Evolutionary conservation across 2,329 filamentous ascomycete species (phyloP).

Genomic region (Exophiala xenobiotica): DNA sequence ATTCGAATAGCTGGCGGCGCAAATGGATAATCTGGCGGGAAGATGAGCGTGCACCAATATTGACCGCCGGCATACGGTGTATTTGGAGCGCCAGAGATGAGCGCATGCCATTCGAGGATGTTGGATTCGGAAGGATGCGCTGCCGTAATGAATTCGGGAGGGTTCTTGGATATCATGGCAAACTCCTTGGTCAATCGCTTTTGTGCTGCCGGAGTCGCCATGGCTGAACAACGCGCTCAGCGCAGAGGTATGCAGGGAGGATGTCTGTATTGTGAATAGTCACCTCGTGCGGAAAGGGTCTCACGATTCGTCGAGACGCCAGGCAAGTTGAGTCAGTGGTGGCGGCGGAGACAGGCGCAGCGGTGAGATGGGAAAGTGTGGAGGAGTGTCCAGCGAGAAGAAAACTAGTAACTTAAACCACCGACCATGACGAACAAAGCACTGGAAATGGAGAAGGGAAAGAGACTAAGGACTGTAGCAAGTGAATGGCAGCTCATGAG

Average conservation of each 20-base stretch:
- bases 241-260: constrained; percentile 7
- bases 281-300: too few relatives aligned
- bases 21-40: constrained; percentile 95
- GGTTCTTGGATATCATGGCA: constrained; percentile 67
- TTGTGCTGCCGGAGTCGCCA: constrained; percentile 71
- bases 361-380: too few relatives aligned
- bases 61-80: constrained; percentile 94
- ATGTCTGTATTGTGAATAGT: neutral
- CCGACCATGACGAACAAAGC: too few relatives aligned
- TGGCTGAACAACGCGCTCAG: constrained; percentile 35
- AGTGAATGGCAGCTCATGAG: too few relatives aligned
- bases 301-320: too few relatives aligned
- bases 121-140: constrained; percentile 89
- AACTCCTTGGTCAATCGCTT: constrained; percentile 69
- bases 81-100: constrained; percentile 78
- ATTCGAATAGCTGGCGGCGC: constrained; percentile 96
- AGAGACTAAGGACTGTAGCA: too few relatives aligned
- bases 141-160: constrained; percentile 82
- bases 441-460: too few relatives aligned
- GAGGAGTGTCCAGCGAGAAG: too few relatives aligned
- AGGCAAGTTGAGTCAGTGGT: too few relatives aligned
- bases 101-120: constrained; percentile 67
- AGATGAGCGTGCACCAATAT: constrained; percentile 96
- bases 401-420: too few relatives aligned
- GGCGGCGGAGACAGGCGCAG: too few relatives aligned